phyloP scores from a whole-genome alignment of 768 basidiomycete genomes.

The Serendipita sp. region DNA sequence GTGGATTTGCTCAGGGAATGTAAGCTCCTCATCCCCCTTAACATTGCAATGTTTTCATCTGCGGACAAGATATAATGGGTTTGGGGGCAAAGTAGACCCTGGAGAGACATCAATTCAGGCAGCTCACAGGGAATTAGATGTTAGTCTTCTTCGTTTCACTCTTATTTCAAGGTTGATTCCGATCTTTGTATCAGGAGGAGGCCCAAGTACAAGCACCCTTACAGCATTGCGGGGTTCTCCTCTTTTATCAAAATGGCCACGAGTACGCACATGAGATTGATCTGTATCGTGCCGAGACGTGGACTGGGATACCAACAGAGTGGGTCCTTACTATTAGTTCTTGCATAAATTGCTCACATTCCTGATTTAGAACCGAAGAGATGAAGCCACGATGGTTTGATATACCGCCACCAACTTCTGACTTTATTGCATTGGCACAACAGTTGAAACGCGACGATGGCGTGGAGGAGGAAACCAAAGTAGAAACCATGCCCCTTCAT shows the following conservation, averaged over 20 bases:
- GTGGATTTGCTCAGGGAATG: slow-evolving; percentile 56
- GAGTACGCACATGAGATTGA: slow-evolving; percentile 58
- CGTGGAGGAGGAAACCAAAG: not conserved
- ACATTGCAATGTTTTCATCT: not conserved
- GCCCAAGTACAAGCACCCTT: slow-evolving; percentile 54
- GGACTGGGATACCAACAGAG: slow-evolving; percentile 49
- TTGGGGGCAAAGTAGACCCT: slow-evolving; percentile 73
- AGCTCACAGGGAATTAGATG: slow-evolving; percentile 43
- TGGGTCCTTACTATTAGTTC: slow-evolving; percentile 22
- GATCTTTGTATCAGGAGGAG: slow-evolving; percentile 48
- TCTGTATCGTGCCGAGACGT: slow-evolving; percentile 48
- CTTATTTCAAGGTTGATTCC: slow-evolving; percentile 23
- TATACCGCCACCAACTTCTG: slow-evolving; percentile 11
- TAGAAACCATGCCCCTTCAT: slow-evolving; percentile 33
- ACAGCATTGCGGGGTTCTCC: slow-evolving; percentile 43
- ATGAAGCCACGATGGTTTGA: slow-evolving; percentile 78
- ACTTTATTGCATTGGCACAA: not conserved
- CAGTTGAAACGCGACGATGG: slow-evolving; percentile 7
- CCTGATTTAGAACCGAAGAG: slow-evolving; percentile 53
- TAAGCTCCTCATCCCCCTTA: slow-evolving; percentile 19
- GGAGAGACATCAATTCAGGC: slow-evolving; percentile 54
- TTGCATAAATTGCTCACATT: not conserved
- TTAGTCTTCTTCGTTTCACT: slow-evolving; percentile 23
- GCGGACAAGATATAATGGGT: slow-evolving; percentile 62
- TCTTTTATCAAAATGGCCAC: slow-evolving; percentile 40